Conservation (phyloP, 164 flowering plant genomes). For the Tinospora cordifolia region DNA sequence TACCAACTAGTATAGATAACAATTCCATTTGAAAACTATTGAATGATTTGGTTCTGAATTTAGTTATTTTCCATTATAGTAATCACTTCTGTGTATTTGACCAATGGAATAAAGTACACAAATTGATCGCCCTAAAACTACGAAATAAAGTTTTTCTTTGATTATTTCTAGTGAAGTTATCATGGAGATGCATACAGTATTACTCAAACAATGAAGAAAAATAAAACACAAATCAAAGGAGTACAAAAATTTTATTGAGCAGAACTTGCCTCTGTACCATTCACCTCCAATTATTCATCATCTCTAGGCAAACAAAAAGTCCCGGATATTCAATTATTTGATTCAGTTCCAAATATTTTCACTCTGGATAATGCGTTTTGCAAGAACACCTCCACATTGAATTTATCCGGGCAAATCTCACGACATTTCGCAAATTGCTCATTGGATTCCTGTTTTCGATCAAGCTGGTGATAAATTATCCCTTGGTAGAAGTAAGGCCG, state of each 20-base stretch:
- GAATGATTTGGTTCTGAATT: too few relatives aligned
- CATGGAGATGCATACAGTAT: background rate
- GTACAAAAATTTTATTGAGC: background rate
- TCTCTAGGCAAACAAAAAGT: background rate
- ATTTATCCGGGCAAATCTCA: conserved; percentile 59
- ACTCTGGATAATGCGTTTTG: conserved; percentile 59
- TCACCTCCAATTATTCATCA: conserved; percentile 16
- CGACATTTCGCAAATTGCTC: conserved; percentile 63
- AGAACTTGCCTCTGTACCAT: background rate
- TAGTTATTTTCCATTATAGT: too few relatives aligned
- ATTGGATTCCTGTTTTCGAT: conserved; percentile 59
- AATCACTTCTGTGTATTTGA: too few relatives aligned
- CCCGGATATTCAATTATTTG: conserved; percentile 19
- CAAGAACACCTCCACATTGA: conserved; percentile 66
- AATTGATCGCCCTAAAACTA: too few relatives aligned
- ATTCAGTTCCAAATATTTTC: conserved; percentile 47
- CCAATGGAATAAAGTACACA: too few relatives aligned
- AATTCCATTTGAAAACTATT: too few relatives aligned
- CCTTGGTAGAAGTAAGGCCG: conserved; percentile 73
- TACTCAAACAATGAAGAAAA: background rate
- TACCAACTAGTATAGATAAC: too few relatives aligned
- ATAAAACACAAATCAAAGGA: background rate
- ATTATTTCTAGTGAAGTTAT: background rate
- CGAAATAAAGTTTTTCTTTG: background rate
- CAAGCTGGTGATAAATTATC: conserved; percentile 63